Evolutionary conservation across 2,329 filamentous ascomycete species (phyloP), one percentile per base, ranked within the genome.

Genomic region (Sclerotinia subarctica): DNA sequence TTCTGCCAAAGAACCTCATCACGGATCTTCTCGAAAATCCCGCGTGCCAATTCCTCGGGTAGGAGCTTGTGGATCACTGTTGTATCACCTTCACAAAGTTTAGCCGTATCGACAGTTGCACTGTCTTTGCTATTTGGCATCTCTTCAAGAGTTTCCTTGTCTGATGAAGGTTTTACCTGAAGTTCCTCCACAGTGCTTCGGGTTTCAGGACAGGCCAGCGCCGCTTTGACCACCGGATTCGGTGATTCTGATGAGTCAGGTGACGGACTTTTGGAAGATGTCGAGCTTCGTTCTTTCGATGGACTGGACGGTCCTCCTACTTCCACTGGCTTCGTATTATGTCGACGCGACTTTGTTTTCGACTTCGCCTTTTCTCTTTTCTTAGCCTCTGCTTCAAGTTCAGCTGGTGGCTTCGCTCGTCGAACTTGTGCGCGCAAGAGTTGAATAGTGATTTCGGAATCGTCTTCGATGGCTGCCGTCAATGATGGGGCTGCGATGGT

Each of bases 1-100:
- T 86, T 90, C 76, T 94, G 90, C 93, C 94, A 99, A 72, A 85
- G 82, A 0, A 97, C 88, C 77, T 98, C 94, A 19, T 85, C 80
- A 64, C 87, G 87, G 21, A 97, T 81, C 51, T 83, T 84, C 26
- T 88, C 83, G 77, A 97, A 97, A 7, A 90, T 84, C 21, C 83
- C 81, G 1, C 85, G 80, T 5, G 83, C 82, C 1, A 90, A 74
- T 8, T 81, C 76, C 0, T 79, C 76, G 1, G 91, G 83, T 1
- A 97, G 83, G 44, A 97, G 80, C 70, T 93, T 81, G 70, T 88
- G 82, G 49, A 93, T 82, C 52, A 98, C 84, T 53, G 84, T 85
- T 0, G 92, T 96, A 76, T 97, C 93, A 10, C 93, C 91, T 77
- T 94, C 91, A 57, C 91, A 93, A 63, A 96, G 21, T 35, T 17